phyloP scores from a whole-genome alignment of 441 rosid genomes.

The Gossypium schwendimanii region DNA sequence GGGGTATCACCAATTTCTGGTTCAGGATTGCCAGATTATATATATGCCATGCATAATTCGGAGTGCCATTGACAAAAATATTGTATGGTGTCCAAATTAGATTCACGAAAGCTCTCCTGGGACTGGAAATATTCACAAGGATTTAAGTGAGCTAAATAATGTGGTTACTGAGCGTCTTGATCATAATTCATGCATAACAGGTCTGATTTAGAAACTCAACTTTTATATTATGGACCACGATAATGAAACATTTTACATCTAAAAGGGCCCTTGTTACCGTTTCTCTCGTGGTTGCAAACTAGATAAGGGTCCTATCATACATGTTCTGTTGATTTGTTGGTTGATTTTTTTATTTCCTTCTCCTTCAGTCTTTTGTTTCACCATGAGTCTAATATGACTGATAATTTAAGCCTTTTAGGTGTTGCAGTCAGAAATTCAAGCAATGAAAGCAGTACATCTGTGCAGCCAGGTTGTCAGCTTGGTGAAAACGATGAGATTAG shows the following conservation, averaged over 20 bases:
- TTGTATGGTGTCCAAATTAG: neutral
- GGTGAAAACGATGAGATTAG: constrained; percentile 22
- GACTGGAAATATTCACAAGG: constrained; percentile 10
- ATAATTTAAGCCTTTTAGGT: constrained; percentile 11
- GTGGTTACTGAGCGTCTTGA: neutral
- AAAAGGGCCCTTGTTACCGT: neutral
- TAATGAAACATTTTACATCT: neutral
- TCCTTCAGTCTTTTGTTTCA: neutral
- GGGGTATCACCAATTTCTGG: neutral
- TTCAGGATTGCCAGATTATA: neutral
- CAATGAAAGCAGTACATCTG: constrained; percentile 13
- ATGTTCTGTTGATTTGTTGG: neutral
- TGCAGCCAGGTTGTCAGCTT: constrained; percentile 17
- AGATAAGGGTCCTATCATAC: neutral
- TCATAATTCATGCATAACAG: constrained; percentile 18
- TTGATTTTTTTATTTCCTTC: neutral
- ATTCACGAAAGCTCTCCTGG: constrained; percentile 10
- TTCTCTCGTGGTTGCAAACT: neutral
- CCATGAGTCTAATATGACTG: neutral
- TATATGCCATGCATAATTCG: neutral
- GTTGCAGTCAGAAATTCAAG: constrained; percentile 15
- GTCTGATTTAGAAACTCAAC: constrained; percentile 11
- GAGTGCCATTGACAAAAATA: constrained; percentile 4
- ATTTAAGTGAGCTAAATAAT: constrained; percentile 7
- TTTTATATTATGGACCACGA: neutral